Percentiles rank a stretch among this genome's conserved stretches.
Conservation (phyloP, 148 eudicot genomes). For the Amaranthus palmeri region DNA sequence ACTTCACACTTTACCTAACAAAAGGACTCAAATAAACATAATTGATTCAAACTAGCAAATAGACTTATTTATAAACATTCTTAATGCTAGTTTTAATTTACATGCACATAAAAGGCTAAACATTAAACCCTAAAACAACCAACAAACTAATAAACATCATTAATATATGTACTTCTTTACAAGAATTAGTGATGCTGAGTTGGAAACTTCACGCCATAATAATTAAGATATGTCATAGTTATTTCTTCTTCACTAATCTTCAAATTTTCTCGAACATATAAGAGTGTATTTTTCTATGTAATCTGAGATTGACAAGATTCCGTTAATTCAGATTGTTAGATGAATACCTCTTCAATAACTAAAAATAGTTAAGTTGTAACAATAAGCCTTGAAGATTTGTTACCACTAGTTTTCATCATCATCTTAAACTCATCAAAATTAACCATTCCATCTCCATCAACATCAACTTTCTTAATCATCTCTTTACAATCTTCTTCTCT, state of each 20-base stretch:
- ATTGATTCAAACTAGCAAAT: neutral
- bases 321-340: no score
- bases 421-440: constrained; percentile 67
- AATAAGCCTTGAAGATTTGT: neutral
- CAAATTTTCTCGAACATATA: no score
- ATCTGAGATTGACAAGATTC: no score
- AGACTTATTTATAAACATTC: neutral
- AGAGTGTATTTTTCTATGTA: no score
- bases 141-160: no score
- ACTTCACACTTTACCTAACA: neutral
- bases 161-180: neutral
- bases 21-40: neutral
- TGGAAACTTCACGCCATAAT: no score
- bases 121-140: neutral
- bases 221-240: no score
- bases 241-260: no score
- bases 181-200: no score
- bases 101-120: neutral
- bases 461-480: constrained; percentile 69
- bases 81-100: neutral
- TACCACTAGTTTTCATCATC: constrained; percentile 38
- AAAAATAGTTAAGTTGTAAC: no score
- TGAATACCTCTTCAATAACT: no score
- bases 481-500: constrained; percentile 45
- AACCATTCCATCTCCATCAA: constrained; percentile 85